Evolutionary conservation across 2,329 filamentous ascomycete species (phyloP), one percentile per base, ranked within the genome.

Genomic region (Amylocarpus encephaloides): DNA sequence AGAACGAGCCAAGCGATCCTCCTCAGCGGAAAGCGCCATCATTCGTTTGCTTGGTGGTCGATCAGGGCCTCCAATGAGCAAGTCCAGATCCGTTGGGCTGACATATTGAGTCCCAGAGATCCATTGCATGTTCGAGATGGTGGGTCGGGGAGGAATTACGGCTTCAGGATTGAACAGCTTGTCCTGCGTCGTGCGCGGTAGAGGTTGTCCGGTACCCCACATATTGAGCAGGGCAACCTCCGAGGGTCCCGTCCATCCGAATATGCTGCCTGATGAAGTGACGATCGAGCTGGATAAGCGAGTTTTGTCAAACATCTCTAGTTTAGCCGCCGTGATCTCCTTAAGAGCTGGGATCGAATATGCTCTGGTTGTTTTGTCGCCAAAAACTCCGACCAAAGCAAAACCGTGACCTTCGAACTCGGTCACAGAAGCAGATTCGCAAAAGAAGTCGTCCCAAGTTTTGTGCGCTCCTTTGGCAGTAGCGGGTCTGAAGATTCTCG

Each of bases 91-190:
- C 1, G 83, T 76, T 0, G 88, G 85, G 1, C 88, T 89, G 41
- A 98, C 79, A 61, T 94, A 86, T 68, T 96, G 92, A 1, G 92
- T 97, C 3, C 93, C 93, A 0, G 90, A 86, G 46, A 98, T 89
- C 93, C 93, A 98, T 69, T 97, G 90, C 34, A 98, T 70, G 62
- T 94, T 95, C 16, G 88, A 94, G 53, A 98, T 98, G 0, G 90
- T 95, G 1, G 93, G 93, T 2, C 93, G 82, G 11, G 88, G 77
- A 1, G 91, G 92, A 18, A 86, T 77, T 13, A 78, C 65, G 0
- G 88, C 78, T 51, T 86, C 76, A 0, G 87, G 83, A 64, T 97
- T 95, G 68, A 88, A 80, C 2, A 98, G 74, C 6, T 75, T 80
- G 64, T 96, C 91, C n/a, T 80, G 70, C 1, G 72, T 74, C 1